Evolutionary conservation across 208 protist genomes (phyloP).

Genomic region (Acanthamoeba royreba): DNA sequence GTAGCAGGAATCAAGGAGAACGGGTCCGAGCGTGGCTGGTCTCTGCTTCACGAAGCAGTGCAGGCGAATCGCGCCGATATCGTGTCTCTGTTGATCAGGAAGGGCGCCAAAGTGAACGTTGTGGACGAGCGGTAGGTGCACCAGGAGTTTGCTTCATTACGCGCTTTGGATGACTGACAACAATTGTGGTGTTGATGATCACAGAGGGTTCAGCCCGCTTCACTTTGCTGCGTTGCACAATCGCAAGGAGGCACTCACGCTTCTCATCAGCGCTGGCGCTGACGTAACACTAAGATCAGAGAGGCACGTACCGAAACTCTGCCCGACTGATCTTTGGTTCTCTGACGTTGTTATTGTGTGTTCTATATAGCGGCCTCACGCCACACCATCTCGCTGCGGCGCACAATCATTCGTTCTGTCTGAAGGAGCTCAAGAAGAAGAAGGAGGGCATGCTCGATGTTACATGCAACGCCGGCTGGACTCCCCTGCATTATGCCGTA

Average conservation of each 20-base stretch:
- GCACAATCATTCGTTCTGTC: neutral
- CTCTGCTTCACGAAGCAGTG: slow-evolving; percentile 3
- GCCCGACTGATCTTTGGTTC: neutral
- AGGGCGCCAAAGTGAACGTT: neutral
- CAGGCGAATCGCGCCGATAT: neutral
- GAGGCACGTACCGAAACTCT: neutral
- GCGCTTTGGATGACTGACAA: neutral
- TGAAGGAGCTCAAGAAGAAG: slow-evolving; percentile 17
- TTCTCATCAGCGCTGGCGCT: neutral
- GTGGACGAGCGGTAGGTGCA: neutral
- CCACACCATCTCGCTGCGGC: neutral
- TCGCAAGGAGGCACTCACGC: neutral
- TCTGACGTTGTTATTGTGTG: neutral
- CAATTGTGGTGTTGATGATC: neutral
- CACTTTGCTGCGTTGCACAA: neutral
- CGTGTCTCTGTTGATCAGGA: neutral
- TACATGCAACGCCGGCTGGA: neutral
- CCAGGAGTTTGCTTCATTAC: neutral
- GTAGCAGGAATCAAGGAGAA: no score
- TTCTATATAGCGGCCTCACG: neutral
- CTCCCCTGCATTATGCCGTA: neutral
- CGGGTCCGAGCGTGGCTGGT: neutral
- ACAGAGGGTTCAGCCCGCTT: neutral
- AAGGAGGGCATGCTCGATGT: neutral
- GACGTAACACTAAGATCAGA: neutral